Percentiles rank a stretch among this genome's conserved stretches.
These are phyloP conservation scores for Priceomyces carsonii DNA, from an alignment of 805 yeast species.

Conservation along the genomic window DNA sequence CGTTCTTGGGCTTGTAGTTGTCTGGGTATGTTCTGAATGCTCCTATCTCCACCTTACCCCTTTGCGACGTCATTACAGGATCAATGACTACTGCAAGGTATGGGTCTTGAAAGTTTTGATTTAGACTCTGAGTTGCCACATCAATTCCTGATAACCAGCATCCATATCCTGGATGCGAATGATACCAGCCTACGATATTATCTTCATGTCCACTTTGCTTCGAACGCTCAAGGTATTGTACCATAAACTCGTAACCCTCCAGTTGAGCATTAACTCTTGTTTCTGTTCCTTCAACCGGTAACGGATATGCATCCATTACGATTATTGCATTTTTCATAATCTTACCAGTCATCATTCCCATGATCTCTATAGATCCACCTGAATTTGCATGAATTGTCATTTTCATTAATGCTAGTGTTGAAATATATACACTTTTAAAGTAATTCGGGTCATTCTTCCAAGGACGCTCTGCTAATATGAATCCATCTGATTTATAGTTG, in stretches of 20 bases:
- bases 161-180: conserved; percentile 95
- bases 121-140: conserved; percentile 82
- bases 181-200: conserved; percentile 95
- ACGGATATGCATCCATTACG: conserved; percentile 77
- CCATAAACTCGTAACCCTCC: conserved; percentile 96
- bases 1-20: conserved; percentile 15
- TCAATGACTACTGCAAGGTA: conserved; percentile 87
- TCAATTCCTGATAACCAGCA: conserved; percentile 95
- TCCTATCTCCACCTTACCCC: conserved; percentile 77
- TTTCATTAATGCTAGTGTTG: conserved; percentile 70
- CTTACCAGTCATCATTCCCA: conserved; percentile 93
- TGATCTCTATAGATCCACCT: conserved; percentile 87
- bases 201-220: conserved; percentile 50
- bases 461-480: conserved; percentile 32
- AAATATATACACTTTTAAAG: conserved; percentile 62
- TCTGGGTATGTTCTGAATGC: conserved; percentile 77
- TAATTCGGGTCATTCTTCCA: conserved; percentile 61
- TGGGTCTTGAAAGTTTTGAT: conserved; percentile 90
- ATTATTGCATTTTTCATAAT: conserved; percentile 55
- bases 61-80: conserved; percentile 65
- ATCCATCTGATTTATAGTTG: conserved; percentile 3
- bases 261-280: conserved; percentile 92
- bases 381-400: conserved; percentile 78
- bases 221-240: conserved; percentile 64
- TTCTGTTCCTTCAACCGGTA: conserved; percentile 96